Base-by-base conservation (phyloP, 768 basidiomycete species). In the Rhizopogon vesiculosus region DNA sequence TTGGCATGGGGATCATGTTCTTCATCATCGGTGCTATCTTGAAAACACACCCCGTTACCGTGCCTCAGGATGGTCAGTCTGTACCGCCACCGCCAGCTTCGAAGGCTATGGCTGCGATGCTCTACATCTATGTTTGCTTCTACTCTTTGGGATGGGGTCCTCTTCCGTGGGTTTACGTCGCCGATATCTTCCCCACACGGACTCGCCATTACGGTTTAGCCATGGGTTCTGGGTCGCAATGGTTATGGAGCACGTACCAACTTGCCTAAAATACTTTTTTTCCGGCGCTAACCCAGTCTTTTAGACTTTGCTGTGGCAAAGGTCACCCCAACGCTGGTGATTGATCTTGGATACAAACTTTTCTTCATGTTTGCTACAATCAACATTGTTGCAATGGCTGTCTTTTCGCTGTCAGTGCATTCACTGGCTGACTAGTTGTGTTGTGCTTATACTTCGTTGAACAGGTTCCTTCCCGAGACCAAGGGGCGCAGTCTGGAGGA, bases 141-240 rank as follows among this genome's bases (percentile, higher is more conserved):
- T 93, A 93, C 69, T 89, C 86, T 3, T 87, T 92, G 82, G 89
- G 89, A 40, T 91, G 89, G 85, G 91, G 90, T 18, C 84, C 83
- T n/a, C 68, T 78, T 12, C 87, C 79, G 15, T 79, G 72, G 74
- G 81, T 89, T 19, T 87, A 86, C 61, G 87, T 86, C 42, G 76
- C 89, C 5, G 92, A 94, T 66, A 91, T 94, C 61, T 93, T 93
- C 80, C 87, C 88, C 7, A 93, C 89, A 13, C 75, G 90, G 42
- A 91, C 91, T 15, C 76, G 91, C 55, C 87, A 91, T 62, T 91
- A 87, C 62, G 92, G 92, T 39, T 73, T 93, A 19, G 80, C 89
- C 0, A 70, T 83, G 5, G 92, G 86, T 0, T 86, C 86, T 55
- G 83, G 84, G 15, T 83, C 88, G 3, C 92, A 93, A 55, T 93